Evolutionary conservation across 2,329 filamentous ascomycete species (phyloP).

Genomic region (Fusarium sp.): DNA sequence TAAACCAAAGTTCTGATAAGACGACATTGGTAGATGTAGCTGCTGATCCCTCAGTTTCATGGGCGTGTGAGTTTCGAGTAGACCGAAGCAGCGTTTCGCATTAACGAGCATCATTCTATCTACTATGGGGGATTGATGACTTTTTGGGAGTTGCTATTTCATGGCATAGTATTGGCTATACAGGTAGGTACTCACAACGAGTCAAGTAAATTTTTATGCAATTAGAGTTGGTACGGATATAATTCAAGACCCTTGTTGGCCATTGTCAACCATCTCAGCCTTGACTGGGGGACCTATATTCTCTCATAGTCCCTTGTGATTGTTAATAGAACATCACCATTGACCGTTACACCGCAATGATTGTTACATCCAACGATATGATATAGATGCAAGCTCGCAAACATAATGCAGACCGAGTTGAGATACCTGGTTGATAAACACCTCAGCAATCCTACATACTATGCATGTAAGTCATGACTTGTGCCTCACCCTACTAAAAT

Average conservation of each 20-base stretch:
- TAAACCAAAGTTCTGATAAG: neutral
- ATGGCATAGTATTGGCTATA: constrained; percentile 34
- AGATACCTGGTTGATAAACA: neutral
- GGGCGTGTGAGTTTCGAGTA: constrained; percentile 14
- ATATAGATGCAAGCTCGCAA: neutral
- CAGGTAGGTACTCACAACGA: neutral
- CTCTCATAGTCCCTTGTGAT: neutral
- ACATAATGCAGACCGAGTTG: neutral
- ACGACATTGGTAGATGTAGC: neutral
- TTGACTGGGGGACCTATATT: neutral
- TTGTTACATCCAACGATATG: neutral
- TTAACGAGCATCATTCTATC: constrained; percentile 19
- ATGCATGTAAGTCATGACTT: constrained; percentile 10
- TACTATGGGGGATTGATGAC: constrained; percentile 3
- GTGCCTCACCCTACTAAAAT: neutral
- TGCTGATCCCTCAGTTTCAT: neutral
- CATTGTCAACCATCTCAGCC: neutral
- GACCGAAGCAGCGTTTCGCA: constrained; percentile 14
- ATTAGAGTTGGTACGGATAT: neutral
- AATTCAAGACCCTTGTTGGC: neutral
- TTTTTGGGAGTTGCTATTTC: constrained; percentile 19
- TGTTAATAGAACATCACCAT: constrained; percentile 1
- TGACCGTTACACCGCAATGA: neutral
- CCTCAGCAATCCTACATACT: neutral
- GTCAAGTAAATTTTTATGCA: constrained; percentile 19